Conservation (phyloP, 306 rosid species). For the Lupinus albus region DNA sequence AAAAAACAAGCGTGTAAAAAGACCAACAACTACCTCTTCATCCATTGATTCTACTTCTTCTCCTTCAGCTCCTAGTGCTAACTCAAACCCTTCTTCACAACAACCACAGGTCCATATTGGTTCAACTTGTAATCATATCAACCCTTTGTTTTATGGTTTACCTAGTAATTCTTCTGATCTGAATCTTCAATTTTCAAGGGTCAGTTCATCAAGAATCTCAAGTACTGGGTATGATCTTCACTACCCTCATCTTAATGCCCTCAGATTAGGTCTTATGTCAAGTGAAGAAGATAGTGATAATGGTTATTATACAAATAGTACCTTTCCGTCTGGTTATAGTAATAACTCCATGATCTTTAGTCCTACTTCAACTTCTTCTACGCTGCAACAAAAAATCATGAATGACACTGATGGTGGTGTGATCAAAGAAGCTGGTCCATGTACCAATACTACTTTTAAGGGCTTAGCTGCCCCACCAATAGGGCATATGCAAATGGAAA, state of each 20-base stretch:
- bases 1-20: constrained; percentile 78
- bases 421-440: constrained; percentile 21
- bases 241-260: constrained; percentile 47
- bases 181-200: constrained; percentile 55
- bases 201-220: constrained; percentile 40
- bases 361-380: constrained; percentile 39
- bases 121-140: constrained; percentile 45
- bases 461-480: constrained; percentile 44
- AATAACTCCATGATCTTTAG: constrained; percentile 48
- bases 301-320: constrained; percentile 1
- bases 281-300: constrained; percentile 25
- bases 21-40: constrained; percentile 43
- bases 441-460: constrained; percentile 40
- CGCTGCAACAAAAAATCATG: constrained; percentile 50
- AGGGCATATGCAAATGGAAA: constrained; percentile 51
- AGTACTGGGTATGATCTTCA: constrained; percentile 56
- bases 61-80: constrained; percentile 30
- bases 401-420: no score
- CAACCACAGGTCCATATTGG: constrained; percentile 52
- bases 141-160: constrained; percentile 63
- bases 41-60: constrained; percentile 22
- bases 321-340: background rate
- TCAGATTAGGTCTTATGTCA: constrained; percentile 53
- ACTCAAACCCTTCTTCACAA: constrained; percentile 38
- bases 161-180: constrained; percentile 48